Evolutionary conservation across 371 early-diverging fungal species (phyloP).

Genomic region (Lichtheimia ramosa): DNA sequence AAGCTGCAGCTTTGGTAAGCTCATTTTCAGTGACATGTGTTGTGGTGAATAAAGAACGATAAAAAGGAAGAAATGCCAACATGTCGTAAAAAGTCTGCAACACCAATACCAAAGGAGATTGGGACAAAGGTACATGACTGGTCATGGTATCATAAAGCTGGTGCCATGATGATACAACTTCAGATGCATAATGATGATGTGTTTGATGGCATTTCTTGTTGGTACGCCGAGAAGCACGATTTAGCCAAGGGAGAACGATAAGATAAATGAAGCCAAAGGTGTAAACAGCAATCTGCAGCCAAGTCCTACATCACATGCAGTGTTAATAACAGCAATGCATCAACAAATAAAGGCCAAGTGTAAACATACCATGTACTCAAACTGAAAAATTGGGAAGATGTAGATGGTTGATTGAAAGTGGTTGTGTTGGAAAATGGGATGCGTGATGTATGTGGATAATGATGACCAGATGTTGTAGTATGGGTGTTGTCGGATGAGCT

Average conservation of each 20-base stretch:
- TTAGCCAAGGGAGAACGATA: constrained; percentile 22
- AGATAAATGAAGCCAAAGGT: constrained; percentile 27
- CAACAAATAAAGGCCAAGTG: neutral
- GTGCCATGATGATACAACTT: constrained; percentile 28
- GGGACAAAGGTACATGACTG: neutral
- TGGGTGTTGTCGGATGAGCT: neutral
- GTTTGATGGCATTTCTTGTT: constrained; percentile 10
- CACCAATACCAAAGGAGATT: constrained; percentile 9
- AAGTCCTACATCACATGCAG: constrained; percentile 5
- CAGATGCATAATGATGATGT: constrained; percentile 34
- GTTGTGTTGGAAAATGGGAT: constrained; percentile 4
- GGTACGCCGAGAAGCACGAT: constrained; percentile 22
- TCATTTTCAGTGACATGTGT: constrained; percentile 5
- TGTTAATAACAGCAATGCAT: too few relatives aligned
- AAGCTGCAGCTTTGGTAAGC: constrained; percentile 23
- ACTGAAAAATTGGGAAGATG: neutral
- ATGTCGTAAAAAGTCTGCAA: constrained; percentile 8
- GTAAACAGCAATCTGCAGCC: constrained; percentile 19
- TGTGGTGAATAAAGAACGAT: neutral
- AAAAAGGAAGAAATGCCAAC: neutral
- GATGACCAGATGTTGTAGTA: neutral
- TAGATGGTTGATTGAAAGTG: neutral
- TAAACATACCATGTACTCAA: constrained; percentile 5
- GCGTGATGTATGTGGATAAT: constrained; percentile 1
- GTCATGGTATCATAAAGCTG: constrained; percentile 16